Percentiles rank a stretch among this genome's conserved stretches.
These are phyloP conservation scores for Corynascus novoguineensis DNA, from an alignment of 495 filamentous ascomycete genomes.

Conservation along the genomic window DNA sequence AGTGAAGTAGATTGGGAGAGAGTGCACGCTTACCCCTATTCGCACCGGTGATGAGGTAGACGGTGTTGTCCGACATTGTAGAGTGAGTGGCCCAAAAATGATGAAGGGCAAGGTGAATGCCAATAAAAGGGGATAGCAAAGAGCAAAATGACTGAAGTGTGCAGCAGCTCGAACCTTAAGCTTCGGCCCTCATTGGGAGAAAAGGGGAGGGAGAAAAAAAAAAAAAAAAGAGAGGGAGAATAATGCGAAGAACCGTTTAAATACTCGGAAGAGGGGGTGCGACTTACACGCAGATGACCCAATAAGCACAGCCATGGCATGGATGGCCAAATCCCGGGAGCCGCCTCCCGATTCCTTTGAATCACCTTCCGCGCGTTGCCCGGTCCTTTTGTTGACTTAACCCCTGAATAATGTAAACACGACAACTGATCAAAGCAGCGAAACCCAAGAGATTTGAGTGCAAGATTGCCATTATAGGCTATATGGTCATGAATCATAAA, in stretches of 20 bases:
- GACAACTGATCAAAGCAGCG: not conserved
- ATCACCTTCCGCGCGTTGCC: constrained; percentile 8
- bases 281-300: constrained; percentile 11
- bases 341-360: not conserved
- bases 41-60: constrained; percentile 39
- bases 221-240: not conserved
- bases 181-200: not conserved
- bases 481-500: constrained; percentile 4
- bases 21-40: constrained; percentile 31
- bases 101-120: not conserved
- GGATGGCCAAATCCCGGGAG: not conserved
- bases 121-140: not conserved
- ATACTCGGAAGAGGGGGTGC: not conserved
- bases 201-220: not conserved
- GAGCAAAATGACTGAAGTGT: not conserved
- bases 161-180: not conserved
- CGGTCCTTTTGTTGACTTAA: not conserved
- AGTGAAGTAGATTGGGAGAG: not conserved
- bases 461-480: not conserved
- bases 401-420: constrained; percentile 9
- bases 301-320: constrained; percentile 5
- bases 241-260: constrained; percentile 1
- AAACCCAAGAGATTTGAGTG: not conserved
- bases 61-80: constrained; percentile 24
- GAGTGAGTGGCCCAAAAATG: not conserved